Percentiles rank a stretch among this genome's conserved stretches.
These are phyloP conservation scores for Vaucheria bursata DNA, from an alignment of 352 stramenopile species.

Conservation along the genomic window DNA sequence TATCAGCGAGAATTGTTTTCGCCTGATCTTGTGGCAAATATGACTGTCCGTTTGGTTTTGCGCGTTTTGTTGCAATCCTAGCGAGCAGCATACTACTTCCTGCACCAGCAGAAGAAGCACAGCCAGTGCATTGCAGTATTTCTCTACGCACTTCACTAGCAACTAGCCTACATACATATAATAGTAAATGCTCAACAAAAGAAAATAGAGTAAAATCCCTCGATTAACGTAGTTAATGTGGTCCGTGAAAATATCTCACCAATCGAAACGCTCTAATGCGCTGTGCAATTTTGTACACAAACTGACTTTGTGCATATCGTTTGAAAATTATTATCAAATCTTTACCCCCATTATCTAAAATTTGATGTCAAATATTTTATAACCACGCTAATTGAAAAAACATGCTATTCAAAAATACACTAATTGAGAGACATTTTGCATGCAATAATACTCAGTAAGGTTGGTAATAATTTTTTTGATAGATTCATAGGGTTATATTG, in stretches of 20 bases:
- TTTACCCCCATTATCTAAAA: too few relatives aligned
- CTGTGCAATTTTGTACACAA: too few relatives aligned
- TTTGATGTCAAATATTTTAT: too few relatives aligned
- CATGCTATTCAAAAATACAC: too few relatives aligned
- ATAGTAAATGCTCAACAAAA: too few relatives aligned
- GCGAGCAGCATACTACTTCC: conserved; percentile 76
- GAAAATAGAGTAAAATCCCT: background rate
- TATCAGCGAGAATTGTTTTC: conserved; percentile 59
- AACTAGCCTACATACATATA: background rate
- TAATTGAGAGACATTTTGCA: too few relatives aligned
- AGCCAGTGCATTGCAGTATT: conserved; percentile 61
- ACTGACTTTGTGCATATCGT: too few relatives aligned
- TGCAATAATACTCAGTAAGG: too few relatives aligned
- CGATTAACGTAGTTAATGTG: background rate
- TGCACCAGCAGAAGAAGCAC: conserved; percentile 69
- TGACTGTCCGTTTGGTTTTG: conserved; percentile 72
- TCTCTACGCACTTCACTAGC: conserved; percentile 22
- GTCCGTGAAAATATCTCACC: background rate
- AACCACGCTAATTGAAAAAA: too few relatives aligned
- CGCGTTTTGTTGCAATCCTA: conserved; percentile 66
- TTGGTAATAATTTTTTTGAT: background rate
- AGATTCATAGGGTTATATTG: background rate
- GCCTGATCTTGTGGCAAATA: conserved; percentile 51
- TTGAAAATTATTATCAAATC: too few relatives aligned
- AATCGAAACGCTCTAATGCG: too few relatives aligned